Base-by-base conservation (phyloP, 169 alveolate genomes). In the Eimeria tenella region DNA sequence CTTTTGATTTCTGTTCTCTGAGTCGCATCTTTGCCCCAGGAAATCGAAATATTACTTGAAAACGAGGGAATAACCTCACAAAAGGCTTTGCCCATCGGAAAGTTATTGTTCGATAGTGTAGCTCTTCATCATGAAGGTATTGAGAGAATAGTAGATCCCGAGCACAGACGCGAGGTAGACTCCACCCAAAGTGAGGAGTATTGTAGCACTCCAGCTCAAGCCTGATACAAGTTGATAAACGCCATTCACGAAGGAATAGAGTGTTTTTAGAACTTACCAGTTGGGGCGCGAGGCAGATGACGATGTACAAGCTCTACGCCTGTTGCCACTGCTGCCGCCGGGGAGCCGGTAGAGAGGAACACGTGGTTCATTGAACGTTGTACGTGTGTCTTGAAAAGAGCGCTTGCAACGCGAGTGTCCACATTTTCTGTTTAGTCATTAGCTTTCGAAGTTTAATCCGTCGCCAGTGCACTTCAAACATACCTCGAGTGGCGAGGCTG, bases 401-500 rank as follows among this genome's bases (percentile, higher is more conserved):
- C 87, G 77, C 68, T 81, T 15, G 86, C 4, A 15, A 81, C 91
- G n/a, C 75, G 95, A 13, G 63, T 52, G 9, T 91, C 95, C 56
- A 91, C 95, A 23, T 55, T 86, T 58, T 91, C 95, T 91, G 92
- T 49, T 49, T 65, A n/a, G 8, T 49, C 49, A 62, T 17, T 3
- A 0, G 7, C 13, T 25, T 68, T 65, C 17, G 25, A 53, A 4
- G 25, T 8, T 50, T 31, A 11, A 1, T 52, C 10, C 3, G 55
- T 65, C 25, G 2, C 11, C 82, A 23, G 84, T 68, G 4, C 11
- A 63, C 4, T 23, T 49, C 13, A n/a, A n/a, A 50, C 93, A 9
- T 58, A 91, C 95, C 95, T 17, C 95, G 91, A 9, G 92, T 81
- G 62, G 95, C 95, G 1, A 91, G 95, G 42, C 92, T 79, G 79